Conservation (phyloP, 352 stramenopile genomes). For the Phytophthora pseudosyringae region DNA sequence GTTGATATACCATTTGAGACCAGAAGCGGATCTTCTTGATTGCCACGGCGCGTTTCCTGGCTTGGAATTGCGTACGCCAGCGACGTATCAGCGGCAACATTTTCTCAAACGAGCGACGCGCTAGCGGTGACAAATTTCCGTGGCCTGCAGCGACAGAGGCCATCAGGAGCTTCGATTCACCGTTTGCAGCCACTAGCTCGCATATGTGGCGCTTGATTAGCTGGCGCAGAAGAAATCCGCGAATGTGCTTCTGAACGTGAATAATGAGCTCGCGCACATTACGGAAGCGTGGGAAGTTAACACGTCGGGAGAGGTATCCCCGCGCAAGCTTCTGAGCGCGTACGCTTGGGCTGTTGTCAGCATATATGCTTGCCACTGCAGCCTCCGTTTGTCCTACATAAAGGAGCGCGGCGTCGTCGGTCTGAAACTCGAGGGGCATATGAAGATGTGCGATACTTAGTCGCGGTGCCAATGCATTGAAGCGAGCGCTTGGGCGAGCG, state of each 20-base stretch:
- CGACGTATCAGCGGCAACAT: constrained; percentile 58
- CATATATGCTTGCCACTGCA: constrained; percentile 36
- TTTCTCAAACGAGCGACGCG: constrained; percentile 54
- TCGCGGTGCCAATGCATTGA: constrained; percentile 40
- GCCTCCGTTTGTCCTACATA: constrained; percentile 46
- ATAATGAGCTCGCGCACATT: constrained; percentile 56
- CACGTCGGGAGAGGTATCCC: constrained; percentile 57
- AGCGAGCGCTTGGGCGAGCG: constrained; percentile 42
- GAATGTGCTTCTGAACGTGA: constrained; percentile 58
- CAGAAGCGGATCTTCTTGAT: constrained; percentile 84
- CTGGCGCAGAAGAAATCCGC: constrained; percentile 68
- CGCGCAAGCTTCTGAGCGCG: constrained; percentile 42
- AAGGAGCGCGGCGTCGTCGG: constrained; percentile 42
- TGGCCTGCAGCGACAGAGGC: constrained; percentile 37
- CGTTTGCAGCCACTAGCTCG: constrained; percentile 50
- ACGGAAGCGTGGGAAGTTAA: constrained; percentile 46
- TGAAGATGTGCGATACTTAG: constrained; percentile 43
- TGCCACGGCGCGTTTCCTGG: constrained; percentile 65
- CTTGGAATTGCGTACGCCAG: constrained; percentile 61
- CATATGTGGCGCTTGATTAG: constrained; percentile 55
- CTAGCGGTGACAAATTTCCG: constrained; percentile 32
- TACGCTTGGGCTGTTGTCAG: constrained; percentile 53
- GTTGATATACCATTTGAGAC: constrained; percentile 79
- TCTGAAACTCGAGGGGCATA: constrained; percentile 57
- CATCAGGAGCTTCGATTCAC: constrained; percentile 56